phyloP scores from a whole-genome alignment of 148 eudicot species.

The Cornus florida region DNA sequence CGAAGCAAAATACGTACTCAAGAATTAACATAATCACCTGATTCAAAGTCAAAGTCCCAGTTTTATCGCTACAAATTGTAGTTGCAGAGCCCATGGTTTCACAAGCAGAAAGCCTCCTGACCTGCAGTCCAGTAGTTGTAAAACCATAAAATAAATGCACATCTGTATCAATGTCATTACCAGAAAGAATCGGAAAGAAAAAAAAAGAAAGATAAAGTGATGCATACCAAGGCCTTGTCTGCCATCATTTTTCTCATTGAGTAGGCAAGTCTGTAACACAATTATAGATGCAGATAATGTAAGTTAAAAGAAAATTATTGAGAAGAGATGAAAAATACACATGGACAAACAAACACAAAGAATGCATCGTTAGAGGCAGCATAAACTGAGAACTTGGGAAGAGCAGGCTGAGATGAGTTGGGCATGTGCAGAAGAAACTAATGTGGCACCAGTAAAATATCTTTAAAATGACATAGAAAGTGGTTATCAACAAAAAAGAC shows the following conservation, averaged over 20 bases:
- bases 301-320: neutral
- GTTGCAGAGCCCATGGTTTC: constrained; percentile 99
- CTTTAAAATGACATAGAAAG: neutral
- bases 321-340: neutral
- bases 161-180: neutral
- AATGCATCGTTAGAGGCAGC: neutral
- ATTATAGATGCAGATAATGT: neutral
- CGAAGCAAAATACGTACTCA: neutral
- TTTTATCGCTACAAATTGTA: constrained; percentile 98
- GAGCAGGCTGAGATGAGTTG: neutral
- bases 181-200: constrained; percentile 4
- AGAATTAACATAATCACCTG: neutral
- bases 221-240: constrained; percentile 92
- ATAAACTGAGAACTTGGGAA: too few species aligned
- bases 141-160: neutral
- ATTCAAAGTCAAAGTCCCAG: constrained; percentile 77
- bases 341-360: neutral
- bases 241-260: constrained; percentile 99
- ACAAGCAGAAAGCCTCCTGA: constrained; percentile 96
- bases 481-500: too few species aligned
- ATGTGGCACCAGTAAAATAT: neutral
- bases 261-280: constrained; percentile 80
- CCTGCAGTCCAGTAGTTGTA: constrained; percentile 44
- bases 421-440: neutral
- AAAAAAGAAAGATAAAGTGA: neutral